A percentile compares a stretch with the other conserved stretches of the same genome.
Conservation (phyloP, 1,284 basidiomycete species). For the Peniophora sp. region DNA sequence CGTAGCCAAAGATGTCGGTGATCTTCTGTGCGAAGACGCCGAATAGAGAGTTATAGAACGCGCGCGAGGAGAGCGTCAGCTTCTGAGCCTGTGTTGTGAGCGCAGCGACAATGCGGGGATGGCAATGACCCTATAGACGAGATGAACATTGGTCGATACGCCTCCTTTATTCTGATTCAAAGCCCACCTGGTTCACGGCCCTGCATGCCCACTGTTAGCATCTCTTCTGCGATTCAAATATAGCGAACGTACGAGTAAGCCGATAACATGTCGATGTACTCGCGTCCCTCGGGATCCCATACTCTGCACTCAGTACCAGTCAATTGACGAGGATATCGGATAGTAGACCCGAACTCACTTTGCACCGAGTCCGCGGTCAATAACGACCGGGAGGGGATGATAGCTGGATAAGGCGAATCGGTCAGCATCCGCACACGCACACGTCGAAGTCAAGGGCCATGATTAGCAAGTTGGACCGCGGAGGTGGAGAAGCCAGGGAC, state of each 20-base stretch:
- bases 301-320: conserved; percentile 45
- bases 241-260: conserved; percentile 80
- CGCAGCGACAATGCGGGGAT: conserved; percentile 81
- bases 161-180: conserved; percentile 19
- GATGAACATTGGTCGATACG: conserved; percentile 19
- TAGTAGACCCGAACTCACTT: conserved; percentile 54
- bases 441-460: conserved; percentile 27
- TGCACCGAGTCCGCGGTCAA: conserved; percentile 84
- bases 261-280: conserved; percentile 94
- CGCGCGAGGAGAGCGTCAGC: conserved; percentile 90
- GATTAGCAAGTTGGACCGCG: conserved; percentile 5
- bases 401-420: conserved; percentile 51
- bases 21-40: conserved; percentile 85
- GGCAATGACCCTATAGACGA: conserved; percentile 74
- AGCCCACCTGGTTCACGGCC: conserved; percentile 71
- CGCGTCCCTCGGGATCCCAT: conserved; percentile 92
- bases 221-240: conserved; percentile 3
- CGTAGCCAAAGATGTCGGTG: conserved; percentile 81
- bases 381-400: conserved; percentile 92
- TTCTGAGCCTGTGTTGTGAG: conserved; percentile 83
- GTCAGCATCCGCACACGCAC: background rate
- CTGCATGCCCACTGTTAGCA: conserved; percentile 27
- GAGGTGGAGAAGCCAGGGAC: too few species aligned
- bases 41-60: conserved; percentile 93
- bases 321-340: conserved; percentile 11